Evolutionary conservation across 2,329 filamentous ascomycete species (phyloP).

Genomic region (Nigrograna mackinnonii): DNA sequence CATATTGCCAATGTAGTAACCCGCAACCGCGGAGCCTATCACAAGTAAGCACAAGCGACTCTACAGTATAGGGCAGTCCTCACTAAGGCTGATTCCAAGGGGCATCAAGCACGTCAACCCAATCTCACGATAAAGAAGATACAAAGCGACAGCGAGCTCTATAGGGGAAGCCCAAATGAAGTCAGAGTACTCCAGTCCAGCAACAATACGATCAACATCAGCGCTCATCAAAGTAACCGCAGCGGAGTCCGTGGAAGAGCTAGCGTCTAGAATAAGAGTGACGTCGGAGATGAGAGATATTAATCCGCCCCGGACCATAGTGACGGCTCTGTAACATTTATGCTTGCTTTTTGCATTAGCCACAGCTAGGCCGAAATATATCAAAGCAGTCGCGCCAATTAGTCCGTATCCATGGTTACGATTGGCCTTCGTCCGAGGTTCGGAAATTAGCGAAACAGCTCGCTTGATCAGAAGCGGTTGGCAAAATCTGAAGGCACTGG

Average conservation of each 20-base stretch:
- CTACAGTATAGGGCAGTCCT: no score
- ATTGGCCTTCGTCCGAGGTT: neutral
- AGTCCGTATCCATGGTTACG: neutral
- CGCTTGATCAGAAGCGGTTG: neutral
- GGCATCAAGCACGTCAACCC: no score
- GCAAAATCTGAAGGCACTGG: neutral
- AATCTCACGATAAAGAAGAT: constrained; percentile 12
- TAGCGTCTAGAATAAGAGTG: constrained; percentile 11
- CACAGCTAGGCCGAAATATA: neutral
- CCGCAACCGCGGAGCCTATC: no score
- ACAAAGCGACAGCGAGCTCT: constrained; percentile 13
- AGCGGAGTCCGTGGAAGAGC: constrained; percentile 10
- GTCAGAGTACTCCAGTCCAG: constrained; percentile 10
- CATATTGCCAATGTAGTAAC: no score
- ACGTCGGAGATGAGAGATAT: constrained; percentile 14
- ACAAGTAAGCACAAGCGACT: no score
- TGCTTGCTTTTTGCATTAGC: constrained; percentile 11
- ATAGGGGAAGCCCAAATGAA: constrained; percentile 15
- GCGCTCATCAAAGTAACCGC: constrained; percentile 18
- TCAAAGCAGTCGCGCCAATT: neutral
- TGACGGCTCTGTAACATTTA: constrained; percentile 10
- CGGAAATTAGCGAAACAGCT: neutral
- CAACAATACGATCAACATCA: constrained; percentile 16
- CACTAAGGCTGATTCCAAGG: no score
- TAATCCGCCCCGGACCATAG: constrained; percentile 14